These are phyloP conservation scores for Metarhizium sp. DNA, from an alignment of 2,329 filamentous ascomycete genomes.

Conservation along the genomic window DNA sequence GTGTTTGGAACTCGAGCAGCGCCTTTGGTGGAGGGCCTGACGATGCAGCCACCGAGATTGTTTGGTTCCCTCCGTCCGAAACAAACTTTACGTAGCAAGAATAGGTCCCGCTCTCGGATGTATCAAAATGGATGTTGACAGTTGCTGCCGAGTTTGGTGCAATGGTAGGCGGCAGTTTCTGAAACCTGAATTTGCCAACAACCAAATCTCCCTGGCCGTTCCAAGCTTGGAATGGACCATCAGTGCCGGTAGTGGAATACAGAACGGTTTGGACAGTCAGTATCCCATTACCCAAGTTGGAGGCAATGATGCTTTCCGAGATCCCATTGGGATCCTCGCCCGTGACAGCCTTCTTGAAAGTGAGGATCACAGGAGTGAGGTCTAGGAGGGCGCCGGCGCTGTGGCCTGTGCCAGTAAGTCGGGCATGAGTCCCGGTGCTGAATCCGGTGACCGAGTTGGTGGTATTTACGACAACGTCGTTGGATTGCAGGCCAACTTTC, in stretches of 20 bases:
- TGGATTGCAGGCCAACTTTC: slow-evolving; percentile 37
- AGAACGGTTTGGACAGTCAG: slow-evolving; percentile 34
- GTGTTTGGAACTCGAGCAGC: slow-evolving; percentile 44
- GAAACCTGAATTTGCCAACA: slow-evolving; percentile 39
- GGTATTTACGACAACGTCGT: slow-evolving; percentile 36
- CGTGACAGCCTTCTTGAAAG: slow-evolving; percentile 39
- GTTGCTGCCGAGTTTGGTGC: slow-evolving; percentile 27
- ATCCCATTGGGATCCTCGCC: slow-evolving; percentile 27
- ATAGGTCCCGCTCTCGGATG: slow-evolving; percentile 36
- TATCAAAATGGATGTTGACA: slow-evolving; percentile 37
- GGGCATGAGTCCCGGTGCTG: slow-evolving; percentile 34
- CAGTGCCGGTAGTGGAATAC: slow-evolving; percentile 32
- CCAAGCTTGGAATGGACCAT: slow-evolving; percentile 34
- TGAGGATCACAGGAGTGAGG: slow-evolving; percentile 36
- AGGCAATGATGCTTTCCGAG: slow-evolving; percentile 34
- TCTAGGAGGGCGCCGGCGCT: slow-evolving; percentile 35
- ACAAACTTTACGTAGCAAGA: slow-evolving; percentile 36
- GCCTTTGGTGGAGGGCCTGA: slow-evolving; percentile 39
- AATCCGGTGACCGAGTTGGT: slow-evolving; percentile 37
- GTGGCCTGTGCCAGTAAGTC: slow-evolving; percentile 38
- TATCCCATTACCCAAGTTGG: slow-evolving; percentile 37
- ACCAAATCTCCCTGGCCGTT: slow-evolving; percentile 24
- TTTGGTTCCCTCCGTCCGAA: slow-evolving; percentile 38
- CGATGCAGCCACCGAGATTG: slow-evolving; percentile 37
- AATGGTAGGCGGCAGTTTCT: slow-evolving; percentile 34